Evolutionary conservation across 2,329 filamentous ascomycete genomes (phyloP).

Genomic region (Mollisia scopiformis): DNA sequence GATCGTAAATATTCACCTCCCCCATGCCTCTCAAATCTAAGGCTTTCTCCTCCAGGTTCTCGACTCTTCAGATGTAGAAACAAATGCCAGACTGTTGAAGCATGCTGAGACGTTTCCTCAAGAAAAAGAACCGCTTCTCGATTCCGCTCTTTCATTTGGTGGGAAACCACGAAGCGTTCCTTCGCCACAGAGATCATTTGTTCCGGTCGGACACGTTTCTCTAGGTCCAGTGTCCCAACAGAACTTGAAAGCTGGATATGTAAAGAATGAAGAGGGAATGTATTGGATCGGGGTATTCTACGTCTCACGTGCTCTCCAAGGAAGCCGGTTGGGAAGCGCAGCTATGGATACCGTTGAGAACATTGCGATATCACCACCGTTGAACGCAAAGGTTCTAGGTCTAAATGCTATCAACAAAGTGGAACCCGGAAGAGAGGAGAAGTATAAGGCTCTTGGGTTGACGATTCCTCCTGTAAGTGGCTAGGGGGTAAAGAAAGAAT

Average conservation of each 20-base stretch:
- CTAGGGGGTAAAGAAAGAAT: not conserved
- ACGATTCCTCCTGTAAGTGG: slow-evolving; percentile 16
- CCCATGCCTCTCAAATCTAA: not conserved
- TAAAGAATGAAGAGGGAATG: slow-evolving; percentile 14
- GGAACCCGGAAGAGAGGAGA: slow-evolving; percentile 16
- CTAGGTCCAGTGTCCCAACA: slow-evolving; percentile 17
- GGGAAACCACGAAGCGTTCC: slow-evolving; percentile 23
- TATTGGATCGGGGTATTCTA: slow-evolving; percentile 32
- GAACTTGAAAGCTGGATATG: slow-evolving; percentile 10
- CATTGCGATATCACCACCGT: slow-evolving; percentile 24
- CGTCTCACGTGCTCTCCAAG: slow-evolving; percentile 30
- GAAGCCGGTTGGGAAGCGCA: slow-evolving; percentile 25
- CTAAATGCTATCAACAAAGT: slow-evolving; percentile 24
- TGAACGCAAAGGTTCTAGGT: slow-evolving; percentile 26
- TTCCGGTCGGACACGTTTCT: slow-evolving; percentile 33
- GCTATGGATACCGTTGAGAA: slow-evolving; percentile 29
- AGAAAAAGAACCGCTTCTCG: slow-evolving; percentile 22
- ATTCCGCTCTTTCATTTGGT: slow-evolving; percentile 24
- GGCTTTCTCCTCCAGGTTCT: slow-evolving; percentile 26
- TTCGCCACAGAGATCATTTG: slow-evolving; percentile 17
- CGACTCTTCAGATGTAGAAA: slow-evolving; percentile 18
- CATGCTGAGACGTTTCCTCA: slow-evolving; percentile 23
- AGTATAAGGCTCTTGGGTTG: slow-evolving; percentile 17
- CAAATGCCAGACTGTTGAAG: slow-evolving; percentile 18
- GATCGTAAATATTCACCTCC: slow-evolving; percentile 21